Base-by-base conservation (phyloP, 371 early-diverging fungal species). In the Cladochytrium tenue region DNA sequence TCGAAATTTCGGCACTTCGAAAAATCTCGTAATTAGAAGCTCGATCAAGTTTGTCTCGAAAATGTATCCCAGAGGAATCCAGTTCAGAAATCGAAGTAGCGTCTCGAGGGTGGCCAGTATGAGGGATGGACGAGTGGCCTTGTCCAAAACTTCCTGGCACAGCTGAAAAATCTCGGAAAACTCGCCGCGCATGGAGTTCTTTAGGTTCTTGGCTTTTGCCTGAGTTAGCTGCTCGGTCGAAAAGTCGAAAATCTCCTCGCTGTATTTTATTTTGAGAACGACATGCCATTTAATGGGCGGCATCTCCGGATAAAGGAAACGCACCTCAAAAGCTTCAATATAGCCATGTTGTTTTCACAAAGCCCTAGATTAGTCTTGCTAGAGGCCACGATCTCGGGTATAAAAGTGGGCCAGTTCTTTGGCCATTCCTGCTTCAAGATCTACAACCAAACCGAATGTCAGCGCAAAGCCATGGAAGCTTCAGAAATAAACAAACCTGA, bases 381-480 rank as follows among this genome's bases (percentile, higher is more conserved):
- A 5, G 96, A 93, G n/a, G 78, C 78, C 23, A 99, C 93, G 68
- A 99, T 92, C 76, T 99, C 99, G 27, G 95, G 91, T 67, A 99
- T 98, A 76, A 99, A 99, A 23, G 88, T 88, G 2, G 99, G 99
- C 99, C 99, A 99, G 72, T 96, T 93, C 64, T 93, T 91, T 20
- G 99, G 99, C 99, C 99, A 99, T 75, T 99, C 99, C 78, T 98
- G 97, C 80, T 99, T 99, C 64, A 99, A 81, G 53, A 99, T 95
- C 92, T 96, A 79, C 31, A 69, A 62, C 76, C 77, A 31, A 77
- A 64, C 36, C 7, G 36, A 2, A 26, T 13, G 64, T 33, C 53
- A 66, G 5, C 69, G 56, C 23, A 61, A 58, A 26, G 56, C 23
- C 51, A 30, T 28, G 36, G 26, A 26, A 56, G n/a, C n/a, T n/a